Base-by-base conservation (phyloP, 2,329 filamentous ascomycete genomes). In the Curvularia sp. region DNA sequence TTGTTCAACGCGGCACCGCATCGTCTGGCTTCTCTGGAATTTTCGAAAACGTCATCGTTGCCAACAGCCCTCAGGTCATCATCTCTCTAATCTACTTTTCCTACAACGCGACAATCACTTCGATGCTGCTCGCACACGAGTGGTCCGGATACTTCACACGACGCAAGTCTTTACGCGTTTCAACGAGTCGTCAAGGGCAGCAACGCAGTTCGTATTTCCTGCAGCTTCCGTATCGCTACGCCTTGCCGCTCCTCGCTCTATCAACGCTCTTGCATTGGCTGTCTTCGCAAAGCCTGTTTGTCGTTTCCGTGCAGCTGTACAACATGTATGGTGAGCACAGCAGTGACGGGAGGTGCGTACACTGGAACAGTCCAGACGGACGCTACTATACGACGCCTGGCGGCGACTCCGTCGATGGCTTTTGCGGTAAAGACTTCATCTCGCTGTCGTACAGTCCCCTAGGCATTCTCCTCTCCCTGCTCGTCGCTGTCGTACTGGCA, bases 51-150 rank as follows among this genome's bases (percentile, higher is more conserved):
- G 59, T 42, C 2, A 13, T 66, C n/a, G 27, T 82, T 0, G 79
- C 79, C 38, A 84, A 85, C 64, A 49, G 71, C 1, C 79, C 81
- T 0, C 82, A 84, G 61, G 59, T 81, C 0, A 59, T 83, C 19
- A 57, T 83, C 1, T 81, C 79, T 0, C 65, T 82, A 18, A 41
- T 82, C 0, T 84, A 84, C 63, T 73, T 82, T 15, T 68, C 75
- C 1, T 80, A 78, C 69, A 83, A 83, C 59, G 71, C 71, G 2
- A 68, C 83, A 2, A 70, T 81, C n/a, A 86, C 81, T 0, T 74
- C 69, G 2, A 83, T 84, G 73, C 74, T 82, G 0, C 65, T 80
- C 0, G 80, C 78, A 0, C 67, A 73, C 8, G 84, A 86, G 69
- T 86, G 79, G 68, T 77, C 72, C 34, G 59, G 65, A 0, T 83